These are phyloP conservation scores for Fusarium sp. DNA, from an alignment of 2,329 filamentous ascomycete species.

Conservation along the genomic window DNA sequence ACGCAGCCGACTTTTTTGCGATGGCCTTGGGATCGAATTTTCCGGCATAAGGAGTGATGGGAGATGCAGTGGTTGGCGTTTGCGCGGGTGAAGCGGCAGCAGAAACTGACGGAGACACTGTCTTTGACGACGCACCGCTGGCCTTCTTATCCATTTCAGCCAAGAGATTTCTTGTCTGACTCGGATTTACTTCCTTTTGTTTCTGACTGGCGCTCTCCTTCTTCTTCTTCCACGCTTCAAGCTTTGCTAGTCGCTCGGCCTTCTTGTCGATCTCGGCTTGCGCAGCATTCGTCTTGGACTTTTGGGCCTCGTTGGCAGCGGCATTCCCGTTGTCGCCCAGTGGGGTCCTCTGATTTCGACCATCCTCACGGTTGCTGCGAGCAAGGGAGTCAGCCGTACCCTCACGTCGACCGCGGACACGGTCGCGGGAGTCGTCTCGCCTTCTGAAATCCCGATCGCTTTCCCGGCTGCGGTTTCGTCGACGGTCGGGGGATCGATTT, in stretches of 20 bases:
- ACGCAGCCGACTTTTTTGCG: conserved; percentile 79
- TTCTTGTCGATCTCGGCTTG: conserved; percentile 79
- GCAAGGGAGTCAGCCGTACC: conserved; percentile 77
- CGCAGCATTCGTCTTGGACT: conserved; percentile 57
- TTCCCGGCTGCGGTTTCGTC: conserved; percentile 74
- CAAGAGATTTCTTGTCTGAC: conserved; percentile 74
- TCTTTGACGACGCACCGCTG: conserved; percentile 57
- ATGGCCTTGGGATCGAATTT: conserved; percentile 92
- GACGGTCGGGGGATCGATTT: conserved; percentile 68
- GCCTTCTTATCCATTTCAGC: conserved; percentile 81
- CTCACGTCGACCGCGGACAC: conserved; percentile 72
- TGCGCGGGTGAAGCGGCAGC: conserved; percentile 64
- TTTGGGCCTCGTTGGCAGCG: conserved; percentile 68
- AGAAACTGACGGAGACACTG: conserved; percentile 63
- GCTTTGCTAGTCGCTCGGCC: conserved; percentile 81
- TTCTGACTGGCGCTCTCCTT: conserved; percentile 81
- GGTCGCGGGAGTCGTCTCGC: conserved; percentile 80
- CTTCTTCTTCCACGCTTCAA: conserved; percentile 94
- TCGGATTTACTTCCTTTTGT: conserved; percentile 74
- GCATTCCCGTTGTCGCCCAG: conserved; percentile 60
- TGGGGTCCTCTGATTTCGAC: conserved; percentile 64
- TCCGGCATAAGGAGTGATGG: conserved; percentile 73
- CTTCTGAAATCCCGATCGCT: conserved; percentile 73
- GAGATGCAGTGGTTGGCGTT: conserved; percentile 60
- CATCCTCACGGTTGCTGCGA: conserved; percentile 75